phyloP scores from a whole-genome alignment of 306 rosid genomes.

The Clitoria ternatea region DNA sequence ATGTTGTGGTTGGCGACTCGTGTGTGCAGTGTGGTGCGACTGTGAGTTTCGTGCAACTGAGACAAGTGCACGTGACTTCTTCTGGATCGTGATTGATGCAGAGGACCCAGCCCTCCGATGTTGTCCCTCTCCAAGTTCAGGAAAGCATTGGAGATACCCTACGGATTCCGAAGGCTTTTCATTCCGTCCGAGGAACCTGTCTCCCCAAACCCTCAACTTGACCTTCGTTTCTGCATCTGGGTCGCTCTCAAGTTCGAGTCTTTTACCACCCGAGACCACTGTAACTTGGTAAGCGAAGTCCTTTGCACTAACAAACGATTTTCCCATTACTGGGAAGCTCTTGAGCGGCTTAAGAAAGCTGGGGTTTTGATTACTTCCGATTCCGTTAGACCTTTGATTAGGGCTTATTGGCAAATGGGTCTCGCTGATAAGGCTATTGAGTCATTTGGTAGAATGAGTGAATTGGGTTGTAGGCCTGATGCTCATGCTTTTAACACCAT shows the following conservation, averaged over 20 bases:
- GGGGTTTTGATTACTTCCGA: slow-evolving; percentile 36
- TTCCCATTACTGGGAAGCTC: slow-evolving; percentile 48
- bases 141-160: background rate
- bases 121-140: background rate
- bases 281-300: slow-evolving; percentile 24
- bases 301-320: slow-evolving; percentile 31
- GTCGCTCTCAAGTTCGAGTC: slow-evolving; percentile 30
- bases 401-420: slow-evolving; percentile 31
- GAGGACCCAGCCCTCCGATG: background rate
- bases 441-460: slow-evolving; percentile 44
- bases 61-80: no score
- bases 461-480: slow-evolving; percentile 50
- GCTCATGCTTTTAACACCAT: slow-evolving; percentile 43
- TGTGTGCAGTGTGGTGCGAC: no score
- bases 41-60: no score
- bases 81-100: no score
- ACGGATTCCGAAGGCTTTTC: background rate
- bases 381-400: slow-evolving; percentile 41
- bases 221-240: slow-evolving; percentile 62
- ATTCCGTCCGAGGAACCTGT: background rate
- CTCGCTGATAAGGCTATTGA: slow-evolving; percentile 47
- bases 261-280: slow-evolving; percentile 5
- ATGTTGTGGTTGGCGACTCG: no score
- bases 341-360: slow-evolving; percentile 39
- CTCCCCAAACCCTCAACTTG: slow-evolving; percentile 8